Evolutionary conservation across 2,329 filamentous ascomycete genomes (phyloP).

Genomic region (Orbilia ellipsospora): DNA sequence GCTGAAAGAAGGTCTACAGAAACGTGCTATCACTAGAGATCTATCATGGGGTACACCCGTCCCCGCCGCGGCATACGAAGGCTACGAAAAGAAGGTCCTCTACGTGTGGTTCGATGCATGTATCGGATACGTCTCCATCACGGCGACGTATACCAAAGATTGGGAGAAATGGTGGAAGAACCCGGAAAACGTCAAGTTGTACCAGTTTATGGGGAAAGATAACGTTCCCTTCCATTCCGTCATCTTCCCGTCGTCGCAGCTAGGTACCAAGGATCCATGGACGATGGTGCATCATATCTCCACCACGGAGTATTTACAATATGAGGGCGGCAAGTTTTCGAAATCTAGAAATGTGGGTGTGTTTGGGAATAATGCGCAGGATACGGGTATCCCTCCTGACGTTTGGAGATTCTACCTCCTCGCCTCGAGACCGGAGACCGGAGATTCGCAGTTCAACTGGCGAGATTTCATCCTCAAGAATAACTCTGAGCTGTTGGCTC

Average conservation of each 20-base stretch:
- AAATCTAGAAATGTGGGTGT: slow-evolving; percentile 91
- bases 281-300: slow-evolving; percentile 89
- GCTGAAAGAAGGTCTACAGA: slow-evolving; percentile 84
- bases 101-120: slow-evolving; percentile 95
- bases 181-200: slow-evolving; percentile 85
- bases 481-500: slow-evolving; percentile 86
- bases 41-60: slow-evolving; percentile 81
- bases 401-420: slow-evolving; percentile 96
- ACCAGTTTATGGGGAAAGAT: slow-evolving; percentile 96
- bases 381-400: slow-evolving; percentile 83
- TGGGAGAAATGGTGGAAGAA: slow-evolving; percentile 97
- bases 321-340: slow-evolving; percentile 89
- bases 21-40: slow-evolving; percentile 90
- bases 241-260: slow-evolving; percentile 87
- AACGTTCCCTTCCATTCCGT: slow-evolving; percentile 89
- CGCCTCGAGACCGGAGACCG: slow-evolving; percentile 83
- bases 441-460: slow-evolving; percentile 93
- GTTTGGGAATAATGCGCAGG: slow-evolving; percentile 87
- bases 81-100: slow-evolving; percentile 81
- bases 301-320: slow-evolving; percentile 89
- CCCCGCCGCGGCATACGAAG: slow-evolving; percentile 64
- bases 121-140: slow-evolving; percentile 96
- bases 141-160: slow-evolving; percentile 84
- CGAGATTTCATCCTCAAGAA: slow-evolving; percentile 82
- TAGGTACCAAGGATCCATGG: slow-evolving; percentile 87